Evolutionary conservation across 768 basidiomycete species (phyloP), one percentile per base, ranked within the genome.

Genomic region (Tricholoma sp.): DNA sequence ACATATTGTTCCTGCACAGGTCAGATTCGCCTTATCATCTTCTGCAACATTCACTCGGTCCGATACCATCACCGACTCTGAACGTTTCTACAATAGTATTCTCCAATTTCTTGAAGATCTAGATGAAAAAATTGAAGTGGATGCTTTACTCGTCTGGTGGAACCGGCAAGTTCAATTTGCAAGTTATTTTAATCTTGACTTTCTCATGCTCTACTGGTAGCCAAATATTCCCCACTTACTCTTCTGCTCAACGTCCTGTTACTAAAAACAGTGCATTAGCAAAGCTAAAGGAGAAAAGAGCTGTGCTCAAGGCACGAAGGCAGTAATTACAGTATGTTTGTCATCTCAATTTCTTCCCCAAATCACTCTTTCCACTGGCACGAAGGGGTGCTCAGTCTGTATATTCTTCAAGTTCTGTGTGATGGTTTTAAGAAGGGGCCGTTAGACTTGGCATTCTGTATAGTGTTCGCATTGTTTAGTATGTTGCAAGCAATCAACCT

Each of bases 261-360:
- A 20, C 42, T 10, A 58, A 50, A 41, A 36, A 54, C 34, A 54
- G 57, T 44, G 57, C 53, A 20, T 51, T 58, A 39, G 52, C 53
- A 9, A 44, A 45, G 28, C 52, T 58, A 53, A 58, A 58, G 53
- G 57, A 54, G 45, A 58, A 39, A 41, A 39, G 57, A 48, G 57
- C 57, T 45, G 44, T 13, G 1, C 42, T 44, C 12, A 44, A 24
- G 42, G 42, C 42, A 44, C 20, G 10, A 44, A 44, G 24, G 8
- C 42, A 44, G 17, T 11, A n/a, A 15, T 39, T 39, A 13, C 6
- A 39, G 15, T 44, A 24, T 24, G 24, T 24, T 24, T 24, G 24
- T 24, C 24, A 24, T 24, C 24, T 24, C 24, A 24, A 24, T 34
- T 24, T 24, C 24, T 24, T 24, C 1, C 24, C 24, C 24, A 4